Evolutionary conservation across 2,329 filamentous ascomycete species (phyloP).

Genomic region (Calonectria pteridis): DNA sequence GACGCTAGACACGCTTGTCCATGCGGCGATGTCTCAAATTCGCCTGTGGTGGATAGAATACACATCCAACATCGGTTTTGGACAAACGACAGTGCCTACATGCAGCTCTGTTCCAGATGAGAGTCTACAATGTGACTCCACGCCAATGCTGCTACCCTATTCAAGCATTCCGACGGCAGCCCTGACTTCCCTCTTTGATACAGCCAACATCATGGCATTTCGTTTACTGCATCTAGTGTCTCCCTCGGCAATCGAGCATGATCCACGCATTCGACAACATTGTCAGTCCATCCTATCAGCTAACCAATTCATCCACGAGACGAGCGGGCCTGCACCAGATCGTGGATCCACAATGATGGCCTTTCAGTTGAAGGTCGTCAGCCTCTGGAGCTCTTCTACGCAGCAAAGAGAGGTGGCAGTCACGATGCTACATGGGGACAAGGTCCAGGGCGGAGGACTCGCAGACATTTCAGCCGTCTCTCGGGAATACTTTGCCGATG

Average conservation of each 20-base stretch:
- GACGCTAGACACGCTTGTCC: neutral
- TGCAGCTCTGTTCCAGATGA: neutral
- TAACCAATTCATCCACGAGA: slow-evolving; percentile 13
- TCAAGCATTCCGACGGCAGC: slow-evolving; percentile 10
- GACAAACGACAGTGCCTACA: neutral
- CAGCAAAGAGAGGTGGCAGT: slow-evolving; percentile 24
- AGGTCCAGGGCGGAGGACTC: slow-evolving; percentile 28
- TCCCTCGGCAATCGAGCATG: neutral
- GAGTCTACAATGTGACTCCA: neutral
- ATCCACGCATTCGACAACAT: neutral
- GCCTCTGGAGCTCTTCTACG: slow-evolving; percentile 31
- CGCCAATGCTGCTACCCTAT: neutral
- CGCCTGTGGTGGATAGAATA: slow-evolving; percentile 12
- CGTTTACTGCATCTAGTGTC: slow-evolving; percentile 11
- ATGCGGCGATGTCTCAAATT: neutral
- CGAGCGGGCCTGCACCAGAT: slow-evolving; percentile 20
- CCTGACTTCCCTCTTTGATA: slow-evolving; percentile 16
- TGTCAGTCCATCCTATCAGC: slow-evolving; percentile 21
- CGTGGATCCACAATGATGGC: slow-evolving; percentile 26
- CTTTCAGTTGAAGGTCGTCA: slow-evolving; percentile 23
- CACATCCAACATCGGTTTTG: neutral
- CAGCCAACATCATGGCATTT: slow-evolving; percentile 1
- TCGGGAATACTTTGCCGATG: slow-evolving; percentile 35
- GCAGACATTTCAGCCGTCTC: slow-evolving; percentile 29
- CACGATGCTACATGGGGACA: slow-evolving; percentile 21